Evolutionary conservation across 202 grass and related monocot species (phyloP).

Genomic region (Cymbopogon flexuosus): DNA sequence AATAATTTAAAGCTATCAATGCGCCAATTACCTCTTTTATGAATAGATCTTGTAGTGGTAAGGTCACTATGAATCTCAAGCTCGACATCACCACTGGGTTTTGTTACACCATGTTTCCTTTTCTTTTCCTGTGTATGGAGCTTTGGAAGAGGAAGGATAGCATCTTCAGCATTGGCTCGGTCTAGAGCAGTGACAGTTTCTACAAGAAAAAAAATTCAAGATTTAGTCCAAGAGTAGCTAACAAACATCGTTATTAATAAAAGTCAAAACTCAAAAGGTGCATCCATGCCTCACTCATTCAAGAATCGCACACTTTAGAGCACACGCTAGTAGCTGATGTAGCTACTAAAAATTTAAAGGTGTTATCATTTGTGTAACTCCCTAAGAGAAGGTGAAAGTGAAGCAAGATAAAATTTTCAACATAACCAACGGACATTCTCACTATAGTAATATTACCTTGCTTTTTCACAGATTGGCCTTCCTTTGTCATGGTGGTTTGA

Average conservation of each 20-base stretch:
- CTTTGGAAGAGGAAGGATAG: slow-evolving; percentile 76
- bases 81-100: slow-evolving; percentile 39
- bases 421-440: slow-evolving; percentile 6
- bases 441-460: slow-evolving; percentile 43
- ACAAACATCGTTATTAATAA: background rate
- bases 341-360: background rate
- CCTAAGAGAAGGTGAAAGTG: background rate
- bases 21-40: slow-evolving; percentile 58
- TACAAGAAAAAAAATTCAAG: slow-evolving; percentile 33
- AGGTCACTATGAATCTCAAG: slow-evolving; percentile 26
- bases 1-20: slow-evolving; percentile 3
- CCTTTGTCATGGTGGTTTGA: slow-evolving; percentile 39
- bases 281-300: background rate
- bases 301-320: background rate
- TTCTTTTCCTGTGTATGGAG: slow-evolving; percentile 76
- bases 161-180: slow-evolving; percentile 88
- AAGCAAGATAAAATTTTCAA: background rate
- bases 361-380: background rate
- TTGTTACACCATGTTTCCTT: slow-evolving; percentile 66
- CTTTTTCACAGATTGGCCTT: slow-evolving; percentile 44
- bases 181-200: slow-evolving; percentile 73
- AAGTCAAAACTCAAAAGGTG: background rate
- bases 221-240: slow-evolving; percentile 29
- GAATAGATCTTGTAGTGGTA: slow-evolving; percentile 27
- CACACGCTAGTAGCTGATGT: background rate